Percentiles rank a stretch among this genome's conserved stretches.
Conservation (phyloP, 2,329 filamentous ascomycete species). For the Lachnellula subtilissima region DNA sequence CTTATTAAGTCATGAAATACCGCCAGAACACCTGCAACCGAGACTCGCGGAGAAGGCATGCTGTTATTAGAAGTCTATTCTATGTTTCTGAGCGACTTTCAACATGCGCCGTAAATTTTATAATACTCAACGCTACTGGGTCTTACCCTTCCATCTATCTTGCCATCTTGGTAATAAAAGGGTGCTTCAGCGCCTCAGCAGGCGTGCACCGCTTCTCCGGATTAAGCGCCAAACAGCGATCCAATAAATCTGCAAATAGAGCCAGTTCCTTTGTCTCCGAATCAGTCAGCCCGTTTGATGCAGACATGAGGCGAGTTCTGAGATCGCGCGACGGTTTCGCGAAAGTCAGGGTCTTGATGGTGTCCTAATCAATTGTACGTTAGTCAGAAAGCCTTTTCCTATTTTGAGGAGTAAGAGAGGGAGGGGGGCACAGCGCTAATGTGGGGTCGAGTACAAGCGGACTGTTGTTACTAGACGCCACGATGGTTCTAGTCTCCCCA, state of each 20-base stretch:
- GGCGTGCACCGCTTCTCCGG: conserved; percentile 89
- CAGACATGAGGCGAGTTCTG: conserved; percentile 71
- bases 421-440: conserved; percentile 1
- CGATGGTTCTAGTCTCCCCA: conserved; percentile 15
- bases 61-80: neutral
- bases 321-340: conserved; percentile 77
- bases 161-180: conserved; percentile 58
- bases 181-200: conserved; percentile 79
- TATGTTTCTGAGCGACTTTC: neutral
- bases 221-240: conserved; percentile 83
- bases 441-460: conserved; percentile 2
- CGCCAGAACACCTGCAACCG: neutral
- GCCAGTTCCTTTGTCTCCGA: conserved; percentile 72
- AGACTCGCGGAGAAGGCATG: neutral
- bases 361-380: conserved; percentile 45
- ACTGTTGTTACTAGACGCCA: conserved; percentile 25
- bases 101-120: neutral
- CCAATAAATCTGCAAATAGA: conserved; percentile 80
- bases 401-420: conserved; percentile 4
- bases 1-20: too few species aligned
- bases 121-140: conserved; percentile 1
- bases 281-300: conserved; percentile 68
- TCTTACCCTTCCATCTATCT: neutral
- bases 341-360: conserved; percentile 61
- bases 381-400: conserved; percentile 6